phyloP scores from a whole-genome alignment of 2,329 filamentous ascomycete species.

The Pezicula neosporulosa region DNA sequence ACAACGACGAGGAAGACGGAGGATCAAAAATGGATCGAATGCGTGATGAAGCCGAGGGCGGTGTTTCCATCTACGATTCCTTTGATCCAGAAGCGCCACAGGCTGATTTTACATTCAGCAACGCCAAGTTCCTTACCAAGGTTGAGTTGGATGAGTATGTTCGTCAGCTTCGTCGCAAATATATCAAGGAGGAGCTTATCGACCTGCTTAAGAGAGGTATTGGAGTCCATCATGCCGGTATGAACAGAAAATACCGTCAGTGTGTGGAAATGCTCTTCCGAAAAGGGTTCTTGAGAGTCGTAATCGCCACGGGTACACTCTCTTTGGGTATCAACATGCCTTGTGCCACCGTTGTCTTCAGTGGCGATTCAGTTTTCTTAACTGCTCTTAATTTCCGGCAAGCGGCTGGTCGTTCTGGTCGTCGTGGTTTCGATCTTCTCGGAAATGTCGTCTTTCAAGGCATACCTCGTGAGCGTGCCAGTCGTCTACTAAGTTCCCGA shows the following conservation, averaged over 20 bases:
- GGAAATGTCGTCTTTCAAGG: conserved; percentile 79
- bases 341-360: conserved; percentile 77
- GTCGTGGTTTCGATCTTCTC: conserved; percentile 75
- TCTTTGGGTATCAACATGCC: conserved; percentile 82
- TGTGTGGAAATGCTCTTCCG: conserved; percentile 72
- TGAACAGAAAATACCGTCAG: conserved; percentile 76
- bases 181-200: conserved; percentile 50
- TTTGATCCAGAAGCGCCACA: conserved; percentile 67
- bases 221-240: conserved; percentile 74
- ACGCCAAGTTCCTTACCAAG: conserved; percentile 52
- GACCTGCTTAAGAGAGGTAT: conserved; percentile 63
- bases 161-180: conserved; percentile 45
- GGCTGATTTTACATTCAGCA: conserved; percentile 63
- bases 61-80: conserved; percentile 53
- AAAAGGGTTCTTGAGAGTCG: conserved; percentile 65
- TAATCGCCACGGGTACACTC: conserved; percentile 73
- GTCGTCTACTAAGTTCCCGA: conserved; percentile 68
- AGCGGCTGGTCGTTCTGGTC: conserved; percentile 72
- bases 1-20: conserved; percentile 43
- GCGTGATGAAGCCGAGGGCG: conserved; percentile 52
- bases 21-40: conserved; percentile 53
- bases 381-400: conserved; percentile 76
- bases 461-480: conserved; percentile 56
- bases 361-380: conserved; percentile 68
- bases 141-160: conserved; percentile 57